Evolutionary conservation across 1,284 basidiomycete species (phyloP), one percentile per base, ranked within the genome.

Genomic region (Moesziomyces sp.): DNA sequence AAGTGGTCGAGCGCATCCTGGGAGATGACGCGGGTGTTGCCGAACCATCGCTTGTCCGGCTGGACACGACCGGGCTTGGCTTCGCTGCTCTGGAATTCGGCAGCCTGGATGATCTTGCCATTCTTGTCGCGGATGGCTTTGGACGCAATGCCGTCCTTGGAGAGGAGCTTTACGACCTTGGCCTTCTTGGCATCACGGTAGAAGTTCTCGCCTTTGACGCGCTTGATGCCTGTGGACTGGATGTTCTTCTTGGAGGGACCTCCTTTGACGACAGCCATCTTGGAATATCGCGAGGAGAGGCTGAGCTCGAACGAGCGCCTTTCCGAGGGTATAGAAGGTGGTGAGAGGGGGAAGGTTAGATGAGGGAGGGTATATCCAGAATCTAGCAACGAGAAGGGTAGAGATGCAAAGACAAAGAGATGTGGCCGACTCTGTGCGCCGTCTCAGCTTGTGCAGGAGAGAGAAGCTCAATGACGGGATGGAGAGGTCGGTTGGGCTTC

Each of bases 11-110:
- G 67, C 18, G 82, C 82, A 67, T 83, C 81, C 54, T 84, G 82
- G 6, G 72, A 77, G 84, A 99, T 98, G 54, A 98, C 96, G 82
- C 97, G 88, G 13, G 97, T 99, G 86, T 99, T 99, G 49, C 95
- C 64, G 64, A 84, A 84, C 82, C 82, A 84, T 28, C 81, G 76
- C 52, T 81, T 72, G 64, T 84, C 81, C 5, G 81, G 82, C 67
- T 83, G 81, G 16, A 84, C 82, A 43, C 82, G 79, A 21, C 82
- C 82, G 5, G 82, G 82, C 66, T 75, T 81, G 26, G 81, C 82
- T 46, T 83, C 82, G 48, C 72, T 77, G 65, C 74, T 77, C 57
- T 84, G 82, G 59, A 83, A 84, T 56, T 81, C 80, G 33, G 69
- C 69, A 9, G 78, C 76, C 64, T 82, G 68, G 49, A 83, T 77